Percentiles rank a stretch among this genome's conserved stretches.
phyloP scores from a whole-genome alignment of 208 protist species.

The Crithidia expoeki region DNA sequence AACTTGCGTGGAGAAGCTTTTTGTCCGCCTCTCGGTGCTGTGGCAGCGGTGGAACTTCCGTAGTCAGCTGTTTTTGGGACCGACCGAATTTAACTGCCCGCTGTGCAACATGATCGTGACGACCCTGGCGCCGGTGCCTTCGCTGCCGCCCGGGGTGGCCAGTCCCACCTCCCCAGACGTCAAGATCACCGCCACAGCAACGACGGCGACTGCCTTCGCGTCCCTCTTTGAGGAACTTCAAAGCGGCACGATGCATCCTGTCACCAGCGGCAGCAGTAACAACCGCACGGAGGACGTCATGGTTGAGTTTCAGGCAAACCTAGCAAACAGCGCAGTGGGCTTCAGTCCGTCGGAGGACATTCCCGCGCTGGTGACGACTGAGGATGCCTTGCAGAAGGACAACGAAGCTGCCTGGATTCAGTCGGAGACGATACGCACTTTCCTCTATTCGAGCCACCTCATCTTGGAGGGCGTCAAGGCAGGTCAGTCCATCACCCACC shows the following conservation, averaged over 20 bases:
- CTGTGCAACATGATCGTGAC: constrained; percentile 75
- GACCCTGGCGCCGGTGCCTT: constrained; percentile 57
- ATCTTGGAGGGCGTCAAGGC: constrained; percentile 63
- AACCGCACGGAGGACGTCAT: constrained; percentile 19
- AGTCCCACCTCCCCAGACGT: background rate
- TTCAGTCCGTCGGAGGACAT: constrained; percentile 33
- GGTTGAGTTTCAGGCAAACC: constrained; percentile 32
- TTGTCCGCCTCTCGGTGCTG: constrained; percentile 43
- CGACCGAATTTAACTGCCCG: constrained; percentile 69
- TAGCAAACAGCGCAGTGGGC: constrained; percentile 60
- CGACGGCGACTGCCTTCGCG: background rate
- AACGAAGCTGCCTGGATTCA: constrained; percentile 47
- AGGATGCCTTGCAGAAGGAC: constrained; percentile 52
- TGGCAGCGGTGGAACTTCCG: constrained; percentile 45
- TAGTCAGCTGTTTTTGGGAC: constrained; percentile 42
- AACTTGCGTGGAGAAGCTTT: constrained; percentile 61
- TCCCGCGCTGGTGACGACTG: constrained; percentile 21
- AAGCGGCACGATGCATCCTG: constrained; percentile 16
- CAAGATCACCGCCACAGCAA: too few species aligned
- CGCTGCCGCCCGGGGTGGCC: constrained; percentile 20
- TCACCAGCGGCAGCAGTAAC: background rate
- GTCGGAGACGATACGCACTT: constrained; percentile 61
- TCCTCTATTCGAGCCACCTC: constrained; percentile 46
- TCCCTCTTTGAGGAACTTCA: constrained; percentile 55
- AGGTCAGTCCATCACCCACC: constrained; percentile 47